Evolutionary conservation across 768 basidiomycete species (phyloP).

Genomic region (Aureoboletus auriporus): DNA sequence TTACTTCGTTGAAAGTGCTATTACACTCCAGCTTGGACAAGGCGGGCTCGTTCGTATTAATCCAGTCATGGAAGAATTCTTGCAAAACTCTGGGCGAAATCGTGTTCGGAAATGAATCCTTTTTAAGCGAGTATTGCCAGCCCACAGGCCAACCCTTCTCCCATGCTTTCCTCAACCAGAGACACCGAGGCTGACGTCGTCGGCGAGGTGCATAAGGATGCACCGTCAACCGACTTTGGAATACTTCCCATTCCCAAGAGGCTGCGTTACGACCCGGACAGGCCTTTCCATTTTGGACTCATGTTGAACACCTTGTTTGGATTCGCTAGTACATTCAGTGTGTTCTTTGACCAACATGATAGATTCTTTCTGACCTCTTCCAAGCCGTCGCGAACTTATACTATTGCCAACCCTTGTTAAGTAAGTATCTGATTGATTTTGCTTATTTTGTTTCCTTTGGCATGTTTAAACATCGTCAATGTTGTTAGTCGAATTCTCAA

Average conservation of each 20-base stretch:
- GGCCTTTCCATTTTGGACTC: constrained; percentile 49
- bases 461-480: neutral
- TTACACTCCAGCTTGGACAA: no score
- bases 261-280: constrained; percentile 48
- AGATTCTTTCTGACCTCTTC: neutral
- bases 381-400: constrained; percentile 70
- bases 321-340: constrained; percentile 49
- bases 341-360: neutral
- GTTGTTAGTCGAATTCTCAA: constrained; percentile 31
- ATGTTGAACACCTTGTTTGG: constrained; percentile 58
- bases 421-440: constrained; percentile 48
- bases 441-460: neutral
- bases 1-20: no score
- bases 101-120: no score
- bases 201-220: neutral
- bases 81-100: no score
- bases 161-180: no score
- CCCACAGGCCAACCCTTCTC: neutral
- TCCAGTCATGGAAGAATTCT: no score
- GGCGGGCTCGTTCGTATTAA: no score
- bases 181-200: no score
- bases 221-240: constrained; percentile 46
- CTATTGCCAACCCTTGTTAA: constrained; percentile 78
- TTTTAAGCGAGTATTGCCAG: no score
- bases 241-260: constrained; percentile 60